These are phyloP conservation scores for Martensiomyces pterosporus DNA, from an alignment of 192 early-diverging fungal genomes.

Conservation along the genomic window DNA sequence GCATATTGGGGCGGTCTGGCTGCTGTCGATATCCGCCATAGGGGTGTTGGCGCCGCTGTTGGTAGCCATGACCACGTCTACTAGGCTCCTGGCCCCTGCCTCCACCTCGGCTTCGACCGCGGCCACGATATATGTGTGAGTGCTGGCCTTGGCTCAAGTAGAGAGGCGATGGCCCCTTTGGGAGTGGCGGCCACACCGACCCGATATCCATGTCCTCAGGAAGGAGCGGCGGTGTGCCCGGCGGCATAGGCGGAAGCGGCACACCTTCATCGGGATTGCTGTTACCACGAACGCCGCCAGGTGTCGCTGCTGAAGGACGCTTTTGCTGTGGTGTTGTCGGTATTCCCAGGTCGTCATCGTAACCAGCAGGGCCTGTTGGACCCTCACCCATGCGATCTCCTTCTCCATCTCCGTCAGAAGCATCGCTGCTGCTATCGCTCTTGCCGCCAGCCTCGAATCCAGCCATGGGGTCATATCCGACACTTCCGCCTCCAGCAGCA, in stretches of 20 bases:
- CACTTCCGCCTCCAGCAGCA: too few species aligned
- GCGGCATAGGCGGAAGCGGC: conserved; percentile 33
- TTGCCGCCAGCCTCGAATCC: conserved; percentile 2
- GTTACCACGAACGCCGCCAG: too few species aligned
- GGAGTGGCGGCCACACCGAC: conserved; percentile 37
- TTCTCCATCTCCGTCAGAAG: conserved; percentile 10
- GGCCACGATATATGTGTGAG: neutral
- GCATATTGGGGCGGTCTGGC: too few species aligned
- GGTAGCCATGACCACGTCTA: neutral
- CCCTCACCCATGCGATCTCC: neutral
- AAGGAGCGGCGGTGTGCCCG: conserved; percentile 38
- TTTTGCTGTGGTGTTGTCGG: neutral
- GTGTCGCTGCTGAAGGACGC: too few species aligned
- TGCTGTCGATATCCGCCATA: conserved; percentile 1
- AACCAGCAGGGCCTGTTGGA: too few species aligned
- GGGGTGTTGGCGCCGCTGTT: conserved; percentile 3
- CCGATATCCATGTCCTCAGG: conserved; percentile 14
- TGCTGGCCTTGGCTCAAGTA: conserved; percentile 1
- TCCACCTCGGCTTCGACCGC: neutral
- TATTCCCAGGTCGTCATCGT: neutral
- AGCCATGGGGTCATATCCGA: conserved; percentile 42
- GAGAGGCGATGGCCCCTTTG: conserved; percentile 42
- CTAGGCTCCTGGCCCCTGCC: conserved; percentile 3
- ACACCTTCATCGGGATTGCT: neutral
- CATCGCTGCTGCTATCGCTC: conserved; percentile 9